phyloP scores from a whole-genome alignment of 176 grass and related monocot species.

The Alloteropsis semialata region DNA sequence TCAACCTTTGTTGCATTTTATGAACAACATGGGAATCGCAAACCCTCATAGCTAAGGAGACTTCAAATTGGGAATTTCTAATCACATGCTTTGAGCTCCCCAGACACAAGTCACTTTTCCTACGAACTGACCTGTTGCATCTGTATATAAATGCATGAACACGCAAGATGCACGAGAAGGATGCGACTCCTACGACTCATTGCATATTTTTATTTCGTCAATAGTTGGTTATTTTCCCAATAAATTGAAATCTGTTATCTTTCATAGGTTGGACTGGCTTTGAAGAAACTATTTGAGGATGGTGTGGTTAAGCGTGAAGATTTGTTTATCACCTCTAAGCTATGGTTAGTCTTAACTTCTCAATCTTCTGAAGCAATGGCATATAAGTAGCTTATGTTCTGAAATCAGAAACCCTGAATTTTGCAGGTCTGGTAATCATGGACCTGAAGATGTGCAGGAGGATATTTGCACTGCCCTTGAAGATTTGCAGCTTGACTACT shows the following conservation, averaged over 20 bases:
- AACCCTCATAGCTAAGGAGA: not conserved
- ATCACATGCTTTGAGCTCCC: not conserved
- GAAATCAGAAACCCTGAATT: not conserved
- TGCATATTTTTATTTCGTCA: not conserved
- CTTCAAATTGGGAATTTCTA: not conserved
- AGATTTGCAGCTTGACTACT: slow-evolving; percentile 41
- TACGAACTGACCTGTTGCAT: not conserved
- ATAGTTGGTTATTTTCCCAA: not conserved
- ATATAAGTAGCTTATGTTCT: not conserved
- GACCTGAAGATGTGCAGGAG: slow-evolving; percentile 38
- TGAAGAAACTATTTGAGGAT: slow-evolving; percentile 65
- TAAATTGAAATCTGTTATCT: not conserved
- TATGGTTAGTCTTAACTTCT: slow-evolving; percentile 47
- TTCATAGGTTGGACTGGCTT: slow-evolving; percentile 58
- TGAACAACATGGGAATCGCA: not conserved
- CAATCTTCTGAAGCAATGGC: not conserved
- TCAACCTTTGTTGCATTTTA: not conserved
- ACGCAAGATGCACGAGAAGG: not conserved
- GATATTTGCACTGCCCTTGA: not conserved
- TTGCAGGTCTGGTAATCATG: slow-evolving; percentile 29
- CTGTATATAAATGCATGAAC: not conserved
- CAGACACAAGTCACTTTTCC: not conserved
- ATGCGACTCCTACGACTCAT: not conserved
- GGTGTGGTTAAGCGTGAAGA: slow-evolving; percentile 64
- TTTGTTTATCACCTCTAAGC: slow-evolving; percentile 79